These are phyloP conservation scores for Bathelium albidoporum DNA, from an alignment of 495 filamentous ascomycete species.

Conservation along the genomic window DNA sequence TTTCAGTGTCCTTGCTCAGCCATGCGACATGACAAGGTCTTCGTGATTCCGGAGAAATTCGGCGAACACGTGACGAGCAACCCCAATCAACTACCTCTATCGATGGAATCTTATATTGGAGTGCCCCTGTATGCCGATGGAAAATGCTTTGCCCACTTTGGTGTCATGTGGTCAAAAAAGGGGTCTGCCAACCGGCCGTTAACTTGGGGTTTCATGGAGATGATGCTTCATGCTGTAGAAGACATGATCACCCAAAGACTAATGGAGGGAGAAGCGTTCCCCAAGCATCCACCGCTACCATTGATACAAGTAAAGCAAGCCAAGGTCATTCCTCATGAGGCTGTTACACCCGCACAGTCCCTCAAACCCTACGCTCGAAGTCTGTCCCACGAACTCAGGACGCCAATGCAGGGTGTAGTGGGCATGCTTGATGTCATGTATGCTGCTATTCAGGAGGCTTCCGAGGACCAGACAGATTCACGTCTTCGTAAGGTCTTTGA, in stretches of 20 bases:
- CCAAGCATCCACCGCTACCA: conserved; percentile 10
- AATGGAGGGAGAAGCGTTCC: conserved; percentile 38
- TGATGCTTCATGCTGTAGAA: conserved; percentile 66
- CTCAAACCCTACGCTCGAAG: conserved; percentile 70
- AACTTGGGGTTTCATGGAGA: conserved; percentile 62
- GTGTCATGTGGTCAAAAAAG: conserved; percentile 61
- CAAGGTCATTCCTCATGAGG: conserved; percentile 41
- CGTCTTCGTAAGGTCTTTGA: conserved; percentile 47
- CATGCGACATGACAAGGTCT: conserved; percentile 67
- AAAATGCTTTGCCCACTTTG: conserved; percentile 65
- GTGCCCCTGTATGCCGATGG: conserved; percentile 61
- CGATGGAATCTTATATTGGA: conserved; percentile 59
- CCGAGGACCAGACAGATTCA: conserved; percentile 43
- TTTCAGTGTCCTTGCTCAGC: conserved; percentile 54
- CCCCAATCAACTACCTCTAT: conserved; percentile 49
- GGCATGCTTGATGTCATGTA: conserved; percentile 84
- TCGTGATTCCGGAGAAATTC: conserved; percentile 57
- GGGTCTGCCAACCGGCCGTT: conserved; percentile 47
- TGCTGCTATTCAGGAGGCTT: conserved; percentile 62
- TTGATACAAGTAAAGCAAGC: conserved; percentile 20
- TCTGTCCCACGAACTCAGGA: conserved; percentile 69
- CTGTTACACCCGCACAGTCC: conserved; percentile 49
- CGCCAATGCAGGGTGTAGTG: conserved; percentile 78
- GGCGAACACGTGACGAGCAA: conserved; percentile 49
- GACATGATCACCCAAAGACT: conserved; percentile 57